A percentile compares a stretch with the other conserved stretches of the same genome.
Conservation (phyloP, 2,329 filamentous ascomycete species). For the Esteya vermicola region DNA sequence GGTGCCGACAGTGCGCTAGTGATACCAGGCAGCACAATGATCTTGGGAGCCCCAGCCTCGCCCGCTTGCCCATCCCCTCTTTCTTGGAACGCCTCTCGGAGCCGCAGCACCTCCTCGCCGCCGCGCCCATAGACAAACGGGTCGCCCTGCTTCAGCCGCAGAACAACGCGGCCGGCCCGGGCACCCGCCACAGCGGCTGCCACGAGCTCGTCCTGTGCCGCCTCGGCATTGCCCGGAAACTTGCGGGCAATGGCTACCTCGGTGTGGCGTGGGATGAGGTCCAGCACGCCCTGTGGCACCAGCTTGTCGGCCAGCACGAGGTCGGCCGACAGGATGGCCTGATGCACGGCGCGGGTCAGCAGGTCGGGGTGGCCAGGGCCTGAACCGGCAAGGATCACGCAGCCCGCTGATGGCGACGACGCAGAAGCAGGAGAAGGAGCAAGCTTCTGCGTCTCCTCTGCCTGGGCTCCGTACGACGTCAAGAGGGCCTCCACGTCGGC, state of each 20-base stretch:
- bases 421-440: constrained; percentile 5
- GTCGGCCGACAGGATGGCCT: constrained; percentile 61
- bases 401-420: constrained; percentile 29
- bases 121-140: constrained; percentile 93
- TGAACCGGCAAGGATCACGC: constrained; percentile 78
- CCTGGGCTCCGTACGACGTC: constrained; percentile 44
- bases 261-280: constrained; percentile 79
- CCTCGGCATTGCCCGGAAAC: constrained; percentile 93
- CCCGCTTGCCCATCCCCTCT: too few species aligned
- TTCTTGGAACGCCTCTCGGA: constrained; percentile 53
- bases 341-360: constrained; percentile 68
- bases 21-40: constrained; percentile 72
- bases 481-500: constrained; percentile 65
- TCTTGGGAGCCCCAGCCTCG: constrained; percentile 12
- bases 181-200: constrained; percentile 58
- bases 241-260: constrained; percentile 88
- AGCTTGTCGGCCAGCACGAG: constrained; percentile 78
- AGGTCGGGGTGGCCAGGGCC: constrained; percentile 89
- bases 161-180: constrained; percentile 56
- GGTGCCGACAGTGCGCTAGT: constrained; percentile 80
- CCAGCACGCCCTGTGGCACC: constrained; percentile 70
- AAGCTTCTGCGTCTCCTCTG: constrained; percentile 4
- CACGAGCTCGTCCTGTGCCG: constrained; percentile 80
- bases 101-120: constrained; percentile 82
- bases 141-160: constrained; percentile 90